These are phyloP conservation scores for Acer negundo DNA, from an alignment of 345 rosid species.

Conservation along the genomic window DNA sequence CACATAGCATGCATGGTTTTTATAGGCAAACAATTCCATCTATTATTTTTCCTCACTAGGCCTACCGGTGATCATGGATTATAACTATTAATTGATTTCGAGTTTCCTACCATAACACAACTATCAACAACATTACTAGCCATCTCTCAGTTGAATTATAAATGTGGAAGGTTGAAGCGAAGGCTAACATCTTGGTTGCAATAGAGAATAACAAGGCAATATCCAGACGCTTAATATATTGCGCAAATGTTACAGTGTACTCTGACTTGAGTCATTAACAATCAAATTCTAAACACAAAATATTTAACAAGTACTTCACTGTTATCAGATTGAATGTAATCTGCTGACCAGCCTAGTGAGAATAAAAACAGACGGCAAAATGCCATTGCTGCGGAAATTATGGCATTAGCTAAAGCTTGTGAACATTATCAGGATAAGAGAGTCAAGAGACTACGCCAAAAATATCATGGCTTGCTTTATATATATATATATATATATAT, in stretches of 20 bases:
- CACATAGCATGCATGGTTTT: background rate
- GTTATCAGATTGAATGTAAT: background rate
- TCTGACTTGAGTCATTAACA: background rate
- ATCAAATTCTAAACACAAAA: background rate
- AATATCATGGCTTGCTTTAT: background rate
- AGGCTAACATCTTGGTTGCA: no score
- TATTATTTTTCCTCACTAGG: background rate
- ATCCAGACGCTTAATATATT: background rate
- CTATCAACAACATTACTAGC: background rate
- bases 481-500: no score
- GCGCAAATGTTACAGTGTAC: background rate
- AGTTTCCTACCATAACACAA: background rate
- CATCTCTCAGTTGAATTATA: background rate
- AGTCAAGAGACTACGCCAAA: background rate
- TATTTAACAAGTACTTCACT: constrained; percentile 2
- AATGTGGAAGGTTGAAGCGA: no score
- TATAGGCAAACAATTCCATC: background rate
- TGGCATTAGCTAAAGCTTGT: no score
- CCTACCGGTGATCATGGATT: background rate
- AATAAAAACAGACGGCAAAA: no score
- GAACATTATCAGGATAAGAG: background rate
- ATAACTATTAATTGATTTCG: background rate
- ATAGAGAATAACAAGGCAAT: no score
- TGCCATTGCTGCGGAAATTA: no score
- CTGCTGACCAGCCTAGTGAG: background rate